phyloP scores from a whole-genome alignment of 768 basidiomycete genomes.

The Rubroboletus pulcherrimus region DNA sequence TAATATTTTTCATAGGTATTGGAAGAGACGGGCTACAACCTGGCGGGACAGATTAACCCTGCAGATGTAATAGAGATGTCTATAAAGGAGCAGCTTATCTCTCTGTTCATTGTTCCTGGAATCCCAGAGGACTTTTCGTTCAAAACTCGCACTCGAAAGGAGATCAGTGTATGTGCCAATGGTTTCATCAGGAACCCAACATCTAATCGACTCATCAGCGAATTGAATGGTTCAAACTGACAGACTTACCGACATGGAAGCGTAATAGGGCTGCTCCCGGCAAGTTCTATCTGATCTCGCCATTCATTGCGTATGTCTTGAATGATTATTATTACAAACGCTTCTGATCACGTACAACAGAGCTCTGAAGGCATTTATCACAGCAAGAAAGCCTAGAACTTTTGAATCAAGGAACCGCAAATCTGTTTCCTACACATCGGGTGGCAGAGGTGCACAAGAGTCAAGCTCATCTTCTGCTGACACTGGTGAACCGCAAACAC shows the following conservation, averaged over 20 bases:
- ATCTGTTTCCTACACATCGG: slow-evolving; percentile 18
- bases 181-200: neutral
- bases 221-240: slow-evolving; percentile 93
- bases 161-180: slow-evolving; percentile 78
- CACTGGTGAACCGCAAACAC: slow-evolving; percentile 58
- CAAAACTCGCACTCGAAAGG: slow-evolving; percentile 92
- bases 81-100: slow-evolving; percentile 87
- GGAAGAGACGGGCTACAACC: slow-evolving; percentile 95
- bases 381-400: slow-evolving; percentile 54
- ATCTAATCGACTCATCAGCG: slow-evolving; percentile 50
- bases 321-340: neutral
- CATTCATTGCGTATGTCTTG: slow-evolving; percentile 75
- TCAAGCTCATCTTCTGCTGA: slow-evolving; percentile 67
- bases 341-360: slow-evolving; percentile 13
- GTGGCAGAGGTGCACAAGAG: slow-evolving; percentile 45
- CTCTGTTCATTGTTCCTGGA: slow-evolving; percentile 84
- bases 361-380: slow-evolving; percentile 60
- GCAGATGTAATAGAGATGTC: slow-evolving; percentile 76
- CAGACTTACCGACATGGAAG: slow-evolving; percentile 92
- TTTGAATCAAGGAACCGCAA: slow-evolving; percentile 37
- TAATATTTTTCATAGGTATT: slow-evolving; percentile 59
- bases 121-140: slow-evolving; percentile 88
- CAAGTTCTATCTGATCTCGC: slow-evolving; percentile 93
- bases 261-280: slow-evolving; percentile 63
- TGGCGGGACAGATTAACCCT: slow-evolving; percentile 61